A percentile compares a stretch with the other conserved stretches of the same genome.
Conservation (phyloP, 352 stramenopile genomes). For the Phytopythium sindhum region DNA sequence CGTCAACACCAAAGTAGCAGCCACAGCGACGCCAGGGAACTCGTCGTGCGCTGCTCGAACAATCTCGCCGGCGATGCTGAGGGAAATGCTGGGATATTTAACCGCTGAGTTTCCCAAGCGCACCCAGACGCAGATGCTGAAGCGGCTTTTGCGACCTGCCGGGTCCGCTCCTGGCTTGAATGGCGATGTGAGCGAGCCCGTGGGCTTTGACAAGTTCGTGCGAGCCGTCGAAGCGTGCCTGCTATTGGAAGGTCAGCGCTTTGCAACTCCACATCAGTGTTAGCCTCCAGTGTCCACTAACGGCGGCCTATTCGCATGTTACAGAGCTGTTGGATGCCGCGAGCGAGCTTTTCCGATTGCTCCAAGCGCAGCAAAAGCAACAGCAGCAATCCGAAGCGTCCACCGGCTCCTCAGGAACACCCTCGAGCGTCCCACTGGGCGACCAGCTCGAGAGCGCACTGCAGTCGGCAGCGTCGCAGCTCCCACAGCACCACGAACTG, state of each 20-base stretch:
- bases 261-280: neutral
- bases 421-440: neutral
- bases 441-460: neutral
- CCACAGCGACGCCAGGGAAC: neutral
- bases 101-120: neutral
- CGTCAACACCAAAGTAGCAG: neutral
- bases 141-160: neutral
- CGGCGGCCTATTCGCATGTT: no score
- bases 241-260: neutral
- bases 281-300: neutral
- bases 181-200: neutral
- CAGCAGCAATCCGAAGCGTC: neutral
- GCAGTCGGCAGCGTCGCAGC: neutral
- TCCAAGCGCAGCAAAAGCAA: neutral
- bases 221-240: slow-evolving; percentile 1
- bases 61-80: neutral
- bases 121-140: neutral
- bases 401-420: neutral
- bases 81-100: neutral
- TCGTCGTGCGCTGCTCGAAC: neutral
- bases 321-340: slow-evolving; percentile 5
- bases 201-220: neutral
- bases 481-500: neutral
- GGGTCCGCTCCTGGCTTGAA: neutral
- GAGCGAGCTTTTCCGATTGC: neutral